Conservation (phyloP, 2,329 filamentous ascomycete species). For the Fusarium sulawesiense region DNA sequence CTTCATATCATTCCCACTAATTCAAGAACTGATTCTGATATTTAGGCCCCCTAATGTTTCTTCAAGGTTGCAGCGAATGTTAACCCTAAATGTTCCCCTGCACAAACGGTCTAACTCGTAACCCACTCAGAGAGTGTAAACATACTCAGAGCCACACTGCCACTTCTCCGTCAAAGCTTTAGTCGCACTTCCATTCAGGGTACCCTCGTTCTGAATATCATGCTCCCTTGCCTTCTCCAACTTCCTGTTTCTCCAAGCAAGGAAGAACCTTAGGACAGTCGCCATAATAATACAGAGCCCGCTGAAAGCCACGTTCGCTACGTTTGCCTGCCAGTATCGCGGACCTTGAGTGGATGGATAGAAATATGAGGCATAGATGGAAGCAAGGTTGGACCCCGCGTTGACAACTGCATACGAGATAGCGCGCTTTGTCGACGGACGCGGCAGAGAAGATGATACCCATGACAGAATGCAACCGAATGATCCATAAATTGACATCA, state of each 20-base stretch:
- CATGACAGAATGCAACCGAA: constrained; percentile 16
- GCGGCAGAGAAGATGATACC: constrained; percentile 11
- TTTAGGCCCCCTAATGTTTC: too few relatives aligned
- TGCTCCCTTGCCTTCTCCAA: constrained; percentile 6
- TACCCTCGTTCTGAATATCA: constrained; percentile 7
- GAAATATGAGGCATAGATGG: constrained; percentile 19
- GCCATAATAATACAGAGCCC: constrained; percentile 20
- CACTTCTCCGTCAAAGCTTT: not conserved
- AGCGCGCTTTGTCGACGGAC: constrained; percentile 12
- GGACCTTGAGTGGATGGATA: constrained; percentile 2
- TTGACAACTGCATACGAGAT: constrained; percentile 16
- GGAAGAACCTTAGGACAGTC: not conserved
- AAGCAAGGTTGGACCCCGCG: not conserved
- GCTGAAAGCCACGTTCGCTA: constrained; percentile 9
- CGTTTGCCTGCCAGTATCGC: constrained; percentile 10
- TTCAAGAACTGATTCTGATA: too few relatives aligned
- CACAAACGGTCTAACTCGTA: not conserved
- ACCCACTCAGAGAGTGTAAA: not conserved
- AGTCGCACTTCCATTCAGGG: not conserved
- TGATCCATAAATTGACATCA: constrained; percentile 23
- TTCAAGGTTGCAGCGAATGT: too few relatives aligned
- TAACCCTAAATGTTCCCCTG: too few relatives aligned
- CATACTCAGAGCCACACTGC: constrained; percentile 19
- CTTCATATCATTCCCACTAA: too few relatives aligned
- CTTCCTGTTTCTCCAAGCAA: constrained; percentile 3